Conservation (phyloP, 2,329 filamentous ascomycete species). For the Phaeosphaeriaceae sp. region DNA sequence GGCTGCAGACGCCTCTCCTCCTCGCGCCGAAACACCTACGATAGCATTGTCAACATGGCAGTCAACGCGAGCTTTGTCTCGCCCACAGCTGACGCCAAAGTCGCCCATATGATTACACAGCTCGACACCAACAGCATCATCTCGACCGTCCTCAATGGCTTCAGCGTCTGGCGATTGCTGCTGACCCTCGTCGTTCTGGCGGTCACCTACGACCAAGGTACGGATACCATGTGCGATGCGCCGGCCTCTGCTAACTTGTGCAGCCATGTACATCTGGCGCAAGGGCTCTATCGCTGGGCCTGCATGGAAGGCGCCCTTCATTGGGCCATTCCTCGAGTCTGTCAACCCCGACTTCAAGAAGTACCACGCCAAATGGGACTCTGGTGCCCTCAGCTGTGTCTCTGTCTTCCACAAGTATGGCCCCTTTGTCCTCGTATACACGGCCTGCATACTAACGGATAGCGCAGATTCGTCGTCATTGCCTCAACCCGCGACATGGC, state of each 20-base stretch:
- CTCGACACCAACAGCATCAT: slow-evolving; percentile 41
- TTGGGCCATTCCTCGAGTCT: slow-evolving; percentile 94
- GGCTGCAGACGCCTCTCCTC: slow-evolving; percentile 6
- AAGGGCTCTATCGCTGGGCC: slow-evolving; percentile 57
- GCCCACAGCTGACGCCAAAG: slow-evolving; percentile 49
- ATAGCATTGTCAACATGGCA: slow-evolving; percentile 30
- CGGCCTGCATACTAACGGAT: slow-evolving; percentile 19
- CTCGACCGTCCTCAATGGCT: slow-evolving; percentile 37
- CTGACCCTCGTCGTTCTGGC: slow-evolving; percentile 75
- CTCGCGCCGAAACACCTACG: slow-evolving; percentile 7
- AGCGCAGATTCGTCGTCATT: slow-evolving; percentile 87
- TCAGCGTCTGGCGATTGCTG: slow-evolving; percentile 37
- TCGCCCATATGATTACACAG: slow-evolving; percentile 38
- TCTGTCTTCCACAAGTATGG: slow-evolving; percentile 97
- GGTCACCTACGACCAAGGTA: slow-evolving; percentile 89
- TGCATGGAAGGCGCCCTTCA: slow-evolving; percentile 57
- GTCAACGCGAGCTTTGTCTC: slow-evolving; percentile 49
- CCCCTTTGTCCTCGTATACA: background rate
- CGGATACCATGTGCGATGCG: slow-evolving; percentile 46
- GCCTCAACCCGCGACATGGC: slow-evolving; percentile 94
- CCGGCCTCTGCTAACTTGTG: slow-evolving; percentile 52
- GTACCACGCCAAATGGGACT: slow-evolving; percentile 92
- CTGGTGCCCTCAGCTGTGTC: slow-evolving; percentile 91
- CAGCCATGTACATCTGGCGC: slow-evolving; percentile 56
- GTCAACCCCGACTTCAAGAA: slow-evolving; percentile 89